These are phyloP conservation scores for Chaetomidium leptoderma DNA, from an alignment of 495 filamentous ascomycete genomes.

Conservation along the genomic window DNA sequence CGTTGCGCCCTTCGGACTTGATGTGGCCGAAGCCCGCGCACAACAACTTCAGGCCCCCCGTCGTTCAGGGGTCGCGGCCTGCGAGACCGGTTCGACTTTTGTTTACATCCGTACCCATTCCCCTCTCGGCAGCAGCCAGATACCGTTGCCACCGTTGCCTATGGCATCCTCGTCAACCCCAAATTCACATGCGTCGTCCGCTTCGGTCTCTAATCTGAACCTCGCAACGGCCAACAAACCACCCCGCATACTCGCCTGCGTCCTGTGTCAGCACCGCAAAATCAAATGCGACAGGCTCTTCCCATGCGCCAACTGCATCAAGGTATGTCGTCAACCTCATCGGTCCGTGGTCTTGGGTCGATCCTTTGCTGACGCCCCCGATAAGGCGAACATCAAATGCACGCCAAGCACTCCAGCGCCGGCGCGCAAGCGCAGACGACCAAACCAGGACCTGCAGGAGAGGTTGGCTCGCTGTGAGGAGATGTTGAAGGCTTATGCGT, in stretches of 20 bases:
- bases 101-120: no score
- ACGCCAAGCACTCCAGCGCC: slow-evolving; percentile 48
- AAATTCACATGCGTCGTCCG: neutral
- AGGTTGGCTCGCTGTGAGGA: slow-evolving; percentile 47
- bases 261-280: slow-evolving; percentile 60
- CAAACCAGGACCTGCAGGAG: slow-evolving; percentile 49
- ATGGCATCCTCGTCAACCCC: slow-evolving; percentile 10
- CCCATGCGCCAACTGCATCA: slow-evolving; percentile 62
- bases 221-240: slow-evolving; percentile 19
- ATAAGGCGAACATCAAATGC: slow-evolving; percentile 44
- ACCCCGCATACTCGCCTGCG: slow-evolving; percentile 38
- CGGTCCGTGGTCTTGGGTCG: neutral
- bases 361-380: slow-evolving; percentile 1
- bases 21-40: no score
- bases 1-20: no score
- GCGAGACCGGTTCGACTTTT: no score
- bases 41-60: no score
- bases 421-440: slow-evolving; percentile 43
- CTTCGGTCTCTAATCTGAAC: neutral
- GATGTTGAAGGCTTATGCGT: slow-evolving; percentile 44
- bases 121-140: neutral
- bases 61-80: no score
- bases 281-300: slow-evolving; percentile 63
- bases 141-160: neutral
- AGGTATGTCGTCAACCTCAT: slow-evolving; percentile 32